Evolutionary conservation across 176 grass and related monocot species (phyloP).

Genomic region (Oryza glumipatula): DNA sequence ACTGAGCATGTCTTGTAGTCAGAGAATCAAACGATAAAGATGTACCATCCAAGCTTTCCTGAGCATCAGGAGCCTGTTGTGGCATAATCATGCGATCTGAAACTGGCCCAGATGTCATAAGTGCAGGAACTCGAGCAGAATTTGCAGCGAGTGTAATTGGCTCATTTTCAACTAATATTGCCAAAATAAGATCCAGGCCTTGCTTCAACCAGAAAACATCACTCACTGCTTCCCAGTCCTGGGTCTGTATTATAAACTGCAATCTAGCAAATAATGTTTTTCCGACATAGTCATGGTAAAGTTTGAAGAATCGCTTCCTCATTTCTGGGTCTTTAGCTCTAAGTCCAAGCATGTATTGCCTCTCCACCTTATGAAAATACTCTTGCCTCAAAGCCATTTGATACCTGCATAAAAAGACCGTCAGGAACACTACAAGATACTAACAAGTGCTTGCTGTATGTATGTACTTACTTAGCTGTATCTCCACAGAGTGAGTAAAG

Average conservation of each 20-base stretch:
- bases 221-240: slow-evolving; percentile 97
- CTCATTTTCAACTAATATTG: slow-evolving; percentile 91
- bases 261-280: slow-evolving; percentile 86
- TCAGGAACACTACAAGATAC: slow-evolving; percentile 36
- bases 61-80: slow-evolving; percentile 53
- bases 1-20: slow-evolving; percentile 71
- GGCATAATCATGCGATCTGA: slow-evolving; percentile 67
- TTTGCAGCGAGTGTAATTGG: slow-evolving; percentile 90
- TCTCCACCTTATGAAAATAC: slow-evolving; percentile 92
- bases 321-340: slow-evolving; percentile 94
- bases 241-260: slow-evolving; percentile 94
- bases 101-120: slow-evolving; percentile 66
- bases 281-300: slow-evolving; percentile 82
- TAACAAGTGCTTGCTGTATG: slow-evolving; percentile 20
- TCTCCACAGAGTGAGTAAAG: slow-evolving; percentile 89
- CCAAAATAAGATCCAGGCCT: slow-evolving; percentile 96
- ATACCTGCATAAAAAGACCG: slow-evolving; percentile 63
- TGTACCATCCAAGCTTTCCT: slow-evolving; percentile 66
- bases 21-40: slow-evolving; percentile 87
- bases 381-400: slow-evolving; percentile 73
- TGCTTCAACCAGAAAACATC: slow-evolving; percentile 99
- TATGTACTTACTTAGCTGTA: slow-evolving; percentile 76
- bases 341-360: slow-evolving; percentile 90
- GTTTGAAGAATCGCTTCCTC: slow-evolving; percentile 83
- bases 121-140: slow-evolving; percentile 85